These are phyloP conservation scores for Ascochyta pisi DNA, from an alignment of 2,329 filamentous ascomycete species.

Conservation along the genomic window DNA sequence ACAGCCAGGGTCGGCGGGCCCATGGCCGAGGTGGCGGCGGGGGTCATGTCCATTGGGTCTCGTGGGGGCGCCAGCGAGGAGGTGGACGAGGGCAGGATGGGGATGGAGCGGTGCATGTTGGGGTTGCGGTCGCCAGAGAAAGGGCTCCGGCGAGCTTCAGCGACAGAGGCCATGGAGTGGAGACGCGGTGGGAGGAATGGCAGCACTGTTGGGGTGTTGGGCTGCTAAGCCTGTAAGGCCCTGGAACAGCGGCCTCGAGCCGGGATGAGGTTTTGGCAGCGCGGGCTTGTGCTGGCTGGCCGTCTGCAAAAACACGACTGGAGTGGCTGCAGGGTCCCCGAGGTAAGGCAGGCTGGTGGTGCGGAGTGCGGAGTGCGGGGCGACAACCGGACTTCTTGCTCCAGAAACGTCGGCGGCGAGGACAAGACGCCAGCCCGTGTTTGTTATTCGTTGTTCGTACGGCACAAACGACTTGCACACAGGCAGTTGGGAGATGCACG, in stretches of 20 bases:
- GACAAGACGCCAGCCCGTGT: neutral
- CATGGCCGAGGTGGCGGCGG: constrained; percentile 54
- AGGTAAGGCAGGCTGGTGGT: constrained; percentile 12
- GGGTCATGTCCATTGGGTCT: constrained; percentile 64
- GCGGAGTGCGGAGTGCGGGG: constrained; percentile 2
- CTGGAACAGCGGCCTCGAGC: constrained; percentile 1
- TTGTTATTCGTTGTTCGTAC: too few relatives aligned
- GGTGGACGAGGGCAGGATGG: constrained; percentile 58
- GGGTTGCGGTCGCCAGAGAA: constrained; percentile 54
- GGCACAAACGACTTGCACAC: too few relatives aligned
- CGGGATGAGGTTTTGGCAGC: constrained; percentile 10
- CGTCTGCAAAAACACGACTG: constrained; percentile 6
- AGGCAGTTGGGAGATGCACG: neutral
- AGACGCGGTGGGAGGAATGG: constrained; percentile 13
- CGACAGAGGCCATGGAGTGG: constrained; percentile 53
- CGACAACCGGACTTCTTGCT: constrained; percentile 6
- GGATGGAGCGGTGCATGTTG: constrained; percentile 59
- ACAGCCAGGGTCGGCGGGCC: constrained; percentile 58
- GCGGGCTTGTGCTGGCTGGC: neutral
- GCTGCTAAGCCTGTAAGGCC: constrained; percentile 11
- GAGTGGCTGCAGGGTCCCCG: constrained; percentile 13
- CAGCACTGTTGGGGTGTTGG: constrained; percentile 20
- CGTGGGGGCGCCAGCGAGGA: constrained; percentile 54
- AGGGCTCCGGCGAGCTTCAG: constrained; percentile 55
- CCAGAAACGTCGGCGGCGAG: constrained; percentile 7